Evolutionary conservation across 164 flowering plant genomes (phyloP), one percentile per base, ranked within the genome.

Genomic region (Echeveria elegans): DNA sequence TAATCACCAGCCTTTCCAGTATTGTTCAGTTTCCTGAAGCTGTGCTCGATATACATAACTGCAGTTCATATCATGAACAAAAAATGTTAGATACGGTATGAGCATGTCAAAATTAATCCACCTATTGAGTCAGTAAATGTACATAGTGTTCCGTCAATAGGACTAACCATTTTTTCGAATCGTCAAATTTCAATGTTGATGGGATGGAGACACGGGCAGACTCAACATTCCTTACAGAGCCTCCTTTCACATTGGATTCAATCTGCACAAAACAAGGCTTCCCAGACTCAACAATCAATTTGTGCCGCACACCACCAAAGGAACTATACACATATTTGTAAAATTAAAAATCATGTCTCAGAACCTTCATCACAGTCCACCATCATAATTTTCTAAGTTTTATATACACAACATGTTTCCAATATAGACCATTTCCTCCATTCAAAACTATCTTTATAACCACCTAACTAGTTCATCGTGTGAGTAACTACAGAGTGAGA

Each of bases 181-280:
- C 96, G 72, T 88, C 92, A 76, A 80, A 91, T 65, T 71, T 83
- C 56, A 91, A 68, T n/a, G 97, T 89, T 26, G 89, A n/a, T 24
- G 96, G 99, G 70, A 94, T 74, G 32, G 99, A 94, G 50, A 94
- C 66, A 72, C 97, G 89, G 21, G 97, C 97, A 75, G 99, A 94
- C 19, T 94, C 97, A 29, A 89, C 66, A 69, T 91, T 94, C 77
- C 97, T 86, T 70, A 88, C 69, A 65, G 89, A 76, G 67, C 99
- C 96, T 71, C 93, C 89, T 82, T 75, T 94, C n/a, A 94, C 86
- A 75, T 92, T 94, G 93, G 93, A 94, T 77, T 94, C 96, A 77
- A 94, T 82, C 99, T 94, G 67, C 58, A 48, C 65, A 62, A 4
- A 4, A 32, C 6, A 23, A 36, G 19, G 14, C 65, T 34, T 4